phyloP scores from a whole-genome alignment of 768 basidiomycete species.

The Serpula lacrymans region DNA sequence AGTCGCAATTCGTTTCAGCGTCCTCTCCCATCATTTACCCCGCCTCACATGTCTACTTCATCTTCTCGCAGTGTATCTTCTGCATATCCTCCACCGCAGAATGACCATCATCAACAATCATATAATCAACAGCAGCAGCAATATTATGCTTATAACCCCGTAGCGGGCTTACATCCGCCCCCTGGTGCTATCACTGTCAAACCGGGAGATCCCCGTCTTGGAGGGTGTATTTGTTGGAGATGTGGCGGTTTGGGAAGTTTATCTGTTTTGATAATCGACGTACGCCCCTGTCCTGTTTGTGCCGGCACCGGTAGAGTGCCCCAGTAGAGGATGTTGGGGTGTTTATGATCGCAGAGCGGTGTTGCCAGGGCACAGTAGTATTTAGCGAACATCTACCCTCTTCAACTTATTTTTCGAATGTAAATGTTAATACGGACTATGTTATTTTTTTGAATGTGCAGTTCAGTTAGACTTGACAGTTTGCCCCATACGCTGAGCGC shows the following conservation, averaged over 20 bases:
- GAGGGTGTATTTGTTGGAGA: slow-evolving; percentile 61
- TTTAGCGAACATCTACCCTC: too few relatives aligned
- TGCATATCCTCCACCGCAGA: not conserved
- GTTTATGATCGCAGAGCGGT: too few relatives aligned
- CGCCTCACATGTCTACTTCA: slow-evolving; percentile 16
- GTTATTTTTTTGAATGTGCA: too few relatives aligned
- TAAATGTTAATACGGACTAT: too few relatives aligned
- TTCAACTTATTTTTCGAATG: too few relatives aligned
- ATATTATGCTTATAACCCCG: slow-evolving; percentile 24
- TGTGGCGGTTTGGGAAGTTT: slow-evolving; percentile 59
- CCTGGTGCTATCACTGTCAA: slow-evolving; percentile 43
- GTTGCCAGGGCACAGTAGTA: too few relatives aligned
- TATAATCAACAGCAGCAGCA: slow-evolving; percentile 10
- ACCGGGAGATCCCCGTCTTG: slow-evolving; percentile 70
- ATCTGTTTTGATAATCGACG: slow-evolving; percentile 53
- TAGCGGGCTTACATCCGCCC: slow-evolving; percentile 17
- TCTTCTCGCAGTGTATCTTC: not conserved
- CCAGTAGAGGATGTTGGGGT: too few relatives aligned
- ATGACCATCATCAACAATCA: slow-evolving; percentile 1
- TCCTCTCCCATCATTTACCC: slow-evolving; percentile 20
- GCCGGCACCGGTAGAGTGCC: slow-evolving; percentile 61
- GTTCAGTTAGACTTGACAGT: too few relatives aligned
- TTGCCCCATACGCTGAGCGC: too few relatives aligned
- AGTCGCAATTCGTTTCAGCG: slow-evolving; percentile 24
- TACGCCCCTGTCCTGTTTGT: slow-evolving; percentile 53